Evolutionary conservation across 2,329 filamentous ascomycete genomes (phyloP).

Genomic region (Orbilia ellipsospora): DNA sequence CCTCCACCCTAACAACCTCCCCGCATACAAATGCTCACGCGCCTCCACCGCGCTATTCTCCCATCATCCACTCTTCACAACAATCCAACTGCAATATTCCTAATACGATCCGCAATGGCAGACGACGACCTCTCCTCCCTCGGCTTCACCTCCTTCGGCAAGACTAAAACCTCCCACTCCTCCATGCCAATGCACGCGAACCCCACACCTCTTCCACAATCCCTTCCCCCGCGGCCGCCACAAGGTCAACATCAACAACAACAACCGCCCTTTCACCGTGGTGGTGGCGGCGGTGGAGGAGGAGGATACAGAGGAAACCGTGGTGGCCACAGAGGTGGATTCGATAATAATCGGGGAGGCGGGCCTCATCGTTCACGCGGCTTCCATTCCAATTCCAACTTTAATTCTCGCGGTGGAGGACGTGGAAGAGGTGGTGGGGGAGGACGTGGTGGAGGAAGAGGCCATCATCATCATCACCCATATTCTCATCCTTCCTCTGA

Average conservation of each 20-base stretch:
- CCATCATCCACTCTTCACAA: neutral
- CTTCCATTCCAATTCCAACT: conserved; percentile 5
- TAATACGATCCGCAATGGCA: conserved; percentile 18
- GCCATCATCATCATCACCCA: conserved; percentile 39
- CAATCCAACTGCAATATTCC: neutral
- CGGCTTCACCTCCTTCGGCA: conserved; percentile 53
- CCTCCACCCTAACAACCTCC: neutral
- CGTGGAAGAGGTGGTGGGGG: neutral
- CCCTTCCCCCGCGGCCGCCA: conserved; percentile 21
- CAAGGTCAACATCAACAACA: conserved; percentile 8
- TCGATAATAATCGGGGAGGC: conserved; percentile 14
- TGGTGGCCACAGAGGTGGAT: conserved; percentile 18
- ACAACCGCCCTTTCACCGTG: conserved; percentile 1
- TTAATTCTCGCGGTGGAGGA: conserved; percentile 16
- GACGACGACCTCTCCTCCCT: conserved; percentile 46
- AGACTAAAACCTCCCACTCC: conserved; percentile 26
- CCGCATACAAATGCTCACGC: conserved; percentile 8
- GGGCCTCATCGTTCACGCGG: conserved; percentile 38
- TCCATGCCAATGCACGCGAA: conserved; percentile 41
- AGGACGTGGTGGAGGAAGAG: conserved; percentile 10
- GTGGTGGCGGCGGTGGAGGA: conserved; percentile 8
- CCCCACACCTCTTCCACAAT: conserved; percentile 15
- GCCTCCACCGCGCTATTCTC: conserved; percentile 8
- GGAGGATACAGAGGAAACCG: conserved; percentile 12
- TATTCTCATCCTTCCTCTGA: conserved; percentile 12